Evolutionary conservation across 2,329 filamentous ascomycete genomes (phyloP), one percentile per base, ranked within the genome.

Genomic region (Torrubiella hemipterigena): DNA sequence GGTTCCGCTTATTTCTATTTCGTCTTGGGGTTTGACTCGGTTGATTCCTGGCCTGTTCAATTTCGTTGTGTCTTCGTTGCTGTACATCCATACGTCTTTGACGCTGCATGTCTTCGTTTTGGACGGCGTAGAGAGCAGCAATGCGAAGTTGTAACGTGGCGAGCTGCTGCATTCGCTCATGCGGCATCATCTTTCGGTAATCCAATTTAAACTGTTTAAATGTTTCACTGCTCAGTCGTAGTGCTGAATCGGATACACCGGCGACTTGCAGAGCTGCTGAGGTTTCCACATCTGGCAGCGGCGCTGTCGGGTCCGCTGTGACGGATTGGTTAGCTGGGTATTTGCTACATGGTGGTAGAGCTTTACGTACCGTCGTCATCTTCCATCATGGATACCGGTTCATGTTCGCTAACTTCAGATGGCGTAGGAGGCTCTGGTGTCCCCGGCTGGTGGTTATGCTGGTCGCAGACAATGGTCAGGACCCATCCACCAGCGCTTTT

Each of bases 401-500:
- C 56, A 17, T 46, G 49, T 24, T 55, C 56, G 19, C 36, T 51
- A 3, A 36, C 39, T 16, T 47, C 49, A 15, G 46, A 47, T 19
- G 54, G 53, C 1, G 54, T 55, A 5, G 55, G 54, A 17, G 56
- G 57, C 33, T 63, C 59, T 17, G 59, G 59, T 7, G 59, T 61
- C 13, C 58, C 53, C 2, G 59, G 54, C 37, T 60, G 56, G 37
- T 63, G 59, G 36, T 63, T 63, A 39, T 63, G 59, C 38, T 58
- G 50, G 35, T 62, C 52, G 41, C 59, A 63, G 26, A 52, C 52
- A 23, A 63, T 49, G 3, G 58, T 63, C 39, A 63, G 38, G n/a
- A 61, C 53, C 59, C 59, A 63, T 22, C 57, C 59, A 5, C 58
- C 57, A 34, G 58, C 48, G 9, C 52, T 50, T 45, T 61, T 63